Conservation (phyloP, 179 eudicot species). For the Beta lomatogona region DNA sequence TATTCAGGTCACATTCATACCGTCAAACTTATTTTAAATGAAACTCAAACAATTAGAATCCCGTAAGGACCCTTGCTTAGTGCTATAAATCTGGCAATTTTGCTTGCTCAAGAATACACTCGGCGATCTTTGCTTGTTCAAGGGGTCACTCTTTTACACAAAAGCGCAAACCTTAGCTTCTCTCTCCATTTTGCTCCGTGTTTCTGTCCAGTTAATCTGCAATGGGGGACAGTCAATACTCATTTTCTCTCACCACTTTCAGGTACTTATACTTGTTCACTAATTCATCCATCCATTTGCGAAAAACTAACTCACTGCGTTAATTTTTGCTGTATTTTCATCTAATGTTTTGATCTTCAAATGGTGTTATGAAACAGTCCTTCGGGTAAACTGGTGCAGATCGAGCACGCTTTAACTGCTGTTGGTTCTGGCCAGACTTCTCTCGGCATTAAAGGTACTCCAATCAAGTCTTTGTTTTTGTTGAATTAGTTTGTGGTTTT, state of each 20-base stretch:
- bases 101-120: too few species aligned
- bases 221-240: constrained; percentile 95
- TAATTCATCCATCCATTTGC: background rate
- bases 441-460: constrained; percentile 84
- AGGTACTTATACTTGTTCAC: constrained; percentile 40
- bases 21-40: too few species aligned
- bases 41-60: too few species aligned
- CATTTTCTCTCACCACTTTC: constrained; percentile 95
- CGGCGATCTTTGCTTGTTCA: too few species aligned
- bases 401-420: constrained; percentile 91
- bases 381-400: constrained; percentile 94
- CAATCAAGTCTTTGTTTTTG: background rate
- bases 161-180: too few species aligned
- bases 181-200: background rate
- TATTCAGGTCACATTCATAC: too few species aligned
- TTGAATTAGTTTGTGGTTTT: background rate
- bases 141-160: too few species aligned
- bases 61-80: too few species aligned
- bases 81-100: too few species aligned
- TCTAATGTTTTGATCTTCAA: background rate
- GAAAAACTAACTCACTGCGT: too few species aligned
- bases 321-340: background rate
- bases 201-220: background rate
- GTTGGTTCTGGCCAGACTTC: constrained; percentile 99
- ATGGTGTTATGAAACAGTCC: constrained; percentile 40